Percentiles rank a stretch among this genome's conserved stretches.
phyloP scores from a whole-genome alignment of 768 basidiomycete species.

The Amylocystis lapponica region DNA sequence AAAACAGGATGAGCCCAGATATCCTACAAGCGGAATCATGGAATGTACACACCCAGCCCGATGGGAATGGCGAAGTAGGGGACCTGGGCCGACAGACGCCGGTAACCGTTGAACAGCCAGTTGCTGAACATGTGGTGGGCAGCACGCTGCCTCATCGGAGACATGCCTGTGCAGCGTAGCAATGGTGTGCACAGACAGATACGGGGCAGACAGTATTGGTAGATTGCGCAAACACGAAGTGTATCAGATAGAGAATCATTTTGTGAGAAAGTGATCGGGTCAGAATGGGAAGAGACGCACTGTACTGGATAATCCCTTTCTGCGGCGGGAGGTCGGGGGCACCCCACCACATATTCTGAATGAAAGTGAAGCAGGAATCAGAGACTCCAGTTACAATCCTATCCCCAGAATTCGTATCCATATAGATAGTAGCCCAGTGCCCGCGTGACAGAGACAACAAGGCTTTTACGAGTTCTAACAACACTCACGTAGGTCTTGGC shows the following conservation, averaged over 20 bases:
- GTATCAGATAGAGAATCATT: neutral
- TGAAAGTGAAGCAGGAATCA: too few species aligned
- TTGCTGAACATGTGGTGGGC: slow-evolving; percentile 62
- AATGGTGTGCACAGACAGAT: slow-evolving; percentile 1
- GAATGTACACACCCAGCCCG: slow-evolving; percentile 61
- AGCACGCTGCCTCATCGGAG: slow-evolving; percentile 76
- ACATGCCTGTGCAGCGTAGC: slow-evolving; percentile 48
- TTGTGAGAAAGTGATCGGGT: neutral
- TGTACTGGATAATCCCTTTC: slow-evolving; percentile 75
- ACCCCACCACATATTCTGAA: slow-evolving; percentile 94
- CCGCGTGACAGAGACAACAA: neutral
- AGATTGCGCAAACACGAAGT: neutral
- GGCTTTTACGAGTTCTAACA: neutral
- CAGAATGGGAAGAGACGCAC: slow-evolving; percentile 42
- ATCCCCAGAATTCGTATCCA: too few species aligned
- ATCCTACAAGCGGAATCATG: too few species aligned
- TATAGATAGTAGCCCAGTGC: neutral
- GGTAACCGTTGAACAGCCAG: slow-evolving; percentile 87
- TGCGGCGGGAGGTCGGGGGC: slow-evolving; percentile 60
- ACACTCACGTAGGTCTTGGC: slow-evolving; percentile 78
- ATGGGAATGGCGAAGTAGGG: slow-evolving; percentile 80
- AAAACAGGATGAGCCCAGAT: neutral
- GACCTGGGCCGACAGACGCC: slow-evolving; percentile 64
- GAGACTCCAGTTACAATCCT: too few species aligned
- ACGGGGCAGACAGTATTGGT: neutral